Evolutionary conservation across 2,329 filamentous ascomycete genomes (phyloP), one percentile per base, ranked within the genome.

Genomic region (Cytospora piceicola): DNA sequence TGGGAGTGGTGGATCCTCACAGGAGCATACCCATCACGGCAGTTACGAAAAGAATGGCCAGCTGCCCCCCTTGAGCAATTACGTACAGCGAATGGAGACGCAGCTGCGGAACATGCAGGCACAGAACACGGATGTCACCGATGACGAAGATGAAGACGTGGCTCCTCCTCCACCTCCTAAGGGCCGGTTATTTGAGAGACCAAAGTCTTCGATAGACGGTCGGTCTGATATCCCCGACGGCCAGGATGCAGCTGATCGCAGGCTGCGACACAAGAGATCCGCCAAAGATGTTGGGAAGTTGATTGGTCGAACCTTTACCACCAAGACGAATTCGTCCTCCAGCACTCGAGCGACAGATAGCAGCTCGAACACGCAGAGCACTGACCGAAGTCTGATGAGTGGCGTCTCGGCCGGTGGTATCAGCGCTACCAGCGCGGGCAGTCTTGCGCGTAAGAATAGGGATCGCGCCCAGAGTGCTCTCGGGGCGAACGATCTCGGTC

Each of bases 361-460:
- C 66, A 90, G 87, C 69, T 86, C 84, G 51, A 92, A 89, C 69
- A 94, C 91, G 0, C 88, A 91, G 71, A 88, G 88, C 75, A 97
- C 93, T 20, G 88, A 90, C 71, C 88, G 90, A 71, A 98, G 92
- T 72, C 77, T 99, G 53, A 97, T 97, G 94, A 98, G 94, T 75
- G 95, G 94, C 3, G 85, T 87, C 61, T 98, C 95, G 61, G 95
- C 95, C 0, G 89, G 94, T 59, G 94, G 86, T 15, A 93, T 97
- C 77, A 98, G 94, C 76, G 92, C 93, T 59, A 98, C 95, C 20
- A 98, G 95, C 77, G 95, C 95, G 20, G 95, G 94, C 62, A 98
- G 94, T 77, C 87, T 96, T 69, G 94, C 93, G 34, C 88, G 94
- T 68, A 91, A 91, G 73, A 90, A 89, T 73, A 77, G 83, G 73